Base-by-base conservation (phyloP, 352 stramenopile genomes). In the Saprolegnia diclina region DNA sequence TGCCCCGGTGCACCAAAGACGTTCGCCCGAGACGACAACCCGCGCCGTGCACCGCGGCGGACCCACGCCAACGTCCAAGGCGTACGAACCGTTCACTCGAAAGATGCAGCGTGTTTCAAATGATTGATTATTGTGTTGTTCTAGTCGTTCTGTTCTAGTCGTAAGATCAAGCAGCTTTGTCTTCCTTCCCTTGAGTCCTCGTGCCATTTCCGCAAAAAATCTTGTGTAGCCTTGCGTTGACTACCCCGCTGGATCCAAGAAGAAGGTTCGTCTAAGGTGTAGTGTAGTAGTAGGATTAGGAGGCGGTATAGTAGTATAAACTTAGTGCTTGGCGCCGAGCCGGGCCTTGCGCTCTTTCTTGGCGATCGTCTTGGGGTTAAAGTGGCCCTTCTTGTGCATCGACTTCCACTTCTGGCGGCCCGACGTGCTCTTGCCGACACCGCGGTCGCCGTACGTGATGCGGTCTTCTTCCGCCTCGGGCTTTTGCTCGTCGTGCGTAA, bases 391-490 rank as follows among this genome's bases (percentile, higher is more conserved):
- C 63, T 86, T 83, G 71, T 92, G 87, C 71, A 81, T 73, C 73
- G 87, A 76, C 74, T 95, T 95, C 96, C 97, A 99, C 67, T 94
- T 87, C 83, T 97, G 95, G 68, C 97, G 81, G 35, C 95, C 95
- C 38, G 95, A 84, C 66, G 92, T 90, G 69, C 90, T 97, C 79
- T 96, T 94, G 42, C 96, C 96, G 48, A 95, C 88, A 61, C 89
- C 93, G 42, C 89, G 88, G 71, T 92, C 84, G 74, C 91, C 81
- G 82, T 96, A 85, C 85, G 79, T 92, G 73, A 95, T 95, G 69
- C 87, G 85, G 65, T 95, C 83, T 54, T 96, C 85, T 26, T 76
- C 71, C 46, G 83, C 73, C 26, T 56, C 72, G 9, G 74, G 72
- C 32, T 74, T 68, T 29, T 70, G 55, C 4, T 77, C 75, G 4